Evolutionary conservation across 2,329 filamentous ascomycete genomes (phyloP), one percentile per base, ranked within the genome.

Genomic region (Clathrospora elynae): DNA sequence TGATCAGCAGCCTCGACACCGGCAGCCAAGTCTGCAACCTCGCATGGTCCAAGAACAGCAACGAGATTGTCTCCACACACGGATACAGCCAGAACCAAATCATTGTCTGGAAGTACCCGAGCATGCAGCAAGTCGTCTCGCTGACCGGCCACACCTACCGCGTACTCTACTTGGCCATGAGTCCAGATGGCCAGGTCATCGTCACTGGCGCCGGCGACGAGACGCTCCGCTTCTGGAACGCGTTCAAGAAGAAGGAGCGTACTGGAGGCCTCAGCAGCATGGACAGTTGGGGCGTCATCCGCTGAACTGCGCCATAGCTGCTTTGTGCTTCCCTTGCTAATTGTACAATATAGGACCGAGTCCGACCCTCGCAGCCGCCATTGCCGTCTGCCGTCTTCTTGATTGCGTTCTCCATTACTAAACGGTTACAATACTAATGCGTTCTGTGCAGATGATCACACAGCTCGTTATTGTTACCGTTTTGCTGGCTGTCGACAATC

Each of bases 11-110:
- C 67, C 84, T 97, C 49, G 93, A 99, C 66, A 99, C 93, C 0
- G 93, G 93, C 35, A 96, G 90, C 62, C 93, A 99, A 71, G 93
- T 99, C n/a, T 99, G 93, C 74, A 99, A 99, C 65, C 78, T 99
- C 29, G 88, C 91, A 3, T 99, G 95, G 91, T 93, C 87, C 12
- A 95, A 95, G 66, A 96, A 96, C 70, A 96, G 90, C 6, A 96
- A 96, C 67, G 93, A 99, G 71, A 90, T 99, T 44, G 92, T 99
- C 40, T 92, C 87, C 35, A 99, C 93, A 1, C 93, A 99, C 66
- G 93, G 93, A 5, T 99, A 96, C 74, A 92, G 87, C 57, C 93
- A 99, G 67, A 96, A 99, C 68, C 93, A 97, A 71, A 96, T 99
- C 60, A 92, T 97, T 24, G 90, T 99, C 41, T 99, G 93, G 93